Evolutionary conservation across 2,329 filamentous ascomycete genomes (phyloP).

Genomic region (Leptographium wingfieldii): DNA sequence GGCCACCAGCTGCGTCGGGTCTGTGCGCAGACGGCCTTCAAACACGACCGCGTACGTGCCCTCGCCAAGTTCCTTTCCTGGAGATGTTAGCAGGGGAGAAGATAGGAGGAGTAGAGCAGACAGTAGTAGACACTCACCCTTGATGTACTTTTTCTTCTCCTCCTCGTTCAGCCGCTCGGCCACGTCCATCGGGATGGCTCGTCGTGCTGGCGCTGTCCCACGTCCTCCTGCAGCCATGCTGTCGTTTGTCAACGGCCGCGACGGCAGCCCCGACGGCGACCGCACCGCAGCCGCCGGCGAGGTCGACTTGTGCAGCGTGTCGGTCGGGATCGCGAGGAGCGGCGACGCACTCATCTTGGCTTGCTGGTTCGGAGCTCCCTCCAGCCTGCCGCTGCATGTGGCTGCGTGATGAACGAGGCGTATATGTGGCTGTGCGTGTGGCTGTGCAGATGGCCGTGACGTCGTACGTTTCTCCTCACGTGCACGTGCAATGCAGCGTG

Average conservation of each 20-base stretch:
- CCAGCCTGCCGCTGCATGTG: too few relatives aligned
- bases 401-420: too few relatives aligned
- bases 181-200: constrained; percentile 37
- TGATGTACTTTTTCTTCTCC: constrained; percentile 77
- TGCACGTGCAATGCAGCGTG: too few relatives aligned
- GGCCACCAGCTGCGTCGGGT: constrained; percentile 66
- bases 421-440: too few relatives aligned
- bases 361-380: too few relatives aligned
- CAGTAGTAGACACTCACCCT: constrained; percentile 8
- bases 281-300: constrained; percentile 4
- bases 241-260: not conserved
- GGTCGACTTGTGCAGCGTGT: constrained; percentile 15
- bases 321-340: constrained; percentile 27
- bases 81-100: not conserved
- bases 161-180: constrained; percentile 74
- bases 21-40: constrained; percentile 63
- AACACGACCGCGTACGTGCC: constrained; percentile 97
- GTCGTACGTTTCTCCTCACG: too few relatives aligned
- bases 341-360: constrained; percentile 32
- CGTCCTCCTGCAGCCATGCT: not conserved
- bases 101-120: not conserved
- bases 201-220: constrained; percentile 1
- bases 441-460: too few relatives aligned
- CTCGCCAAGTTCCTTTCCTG: constrained; percentile 82
- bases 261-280: constrained; percentile 1